A percentile compares a stretch with the other conserved stretches of the same genome.
These are phyloP conservation scores for Trichodelitschia bisporula DNA, from an alignment of 495 filamentous ascomycete genomes.

Conservation along the genomic window DNA sequence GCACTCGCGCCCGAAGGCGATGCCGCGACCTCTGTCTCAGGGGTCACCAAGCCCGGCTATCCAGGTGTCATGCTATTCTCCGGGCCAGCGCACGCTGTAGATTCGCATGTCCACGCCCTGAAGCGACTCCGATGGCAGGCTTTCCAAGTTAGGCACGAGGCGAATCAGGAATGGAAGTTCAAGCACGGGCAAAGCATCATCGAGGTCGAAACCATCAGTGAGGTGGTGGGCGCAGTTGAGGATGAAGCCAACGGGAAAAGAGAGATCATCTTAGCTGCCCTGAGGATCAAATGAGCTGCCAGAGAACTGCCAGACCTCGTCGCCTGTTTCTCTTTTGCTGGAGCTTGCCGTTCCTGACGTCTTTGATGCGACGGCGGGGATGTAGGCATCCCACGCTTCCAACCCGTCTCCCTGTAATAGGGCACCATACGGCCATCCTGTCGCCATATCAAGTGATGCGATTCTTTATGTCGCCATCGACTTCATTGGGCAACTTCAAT, in stretches of 20 bases:
- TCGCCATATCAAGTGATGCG: too few species aligned
- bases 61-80: constrained; percentile 16
- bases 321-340: too few species aligned
- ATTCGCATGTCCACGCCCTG: constrained; percentile 14
- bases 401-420: too few species aligned
- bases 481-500: too few species aligned
- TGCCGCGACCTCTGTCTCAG: constrained; percentile 7
- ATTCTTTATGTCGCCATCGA: too few species aligned
- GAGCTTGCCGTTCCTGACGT: too few species aligned
- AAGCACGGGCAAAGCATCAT: constrained; percentile 10
- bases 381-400: too few species aligned
- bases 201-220: constrained; percentile 16
- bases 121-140: constrained; percentile 17
- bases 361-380: too few species aligned
- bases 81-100: constrained; percentile 11
- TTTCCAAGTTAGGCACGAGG: constrained; percentile 17
- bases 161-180: constrained; percentile 13
- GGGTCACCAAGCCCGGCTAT: constrained; percentile 18
- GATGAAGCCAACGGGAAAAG: constrained; percentile 10
- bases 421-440: too few species aligned
- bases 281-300: constrained; percentile 18
- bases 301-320: too few species aligned
- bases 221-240: constrained; percentile 12
- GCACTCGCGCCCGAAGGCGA: constrained; percentile 12
- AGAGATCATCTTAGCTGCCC: constrained; percentile 14